Conservation (phyloP, 1,284 basidiomycete genomes). For the Ceratorhiza oryzae-sativae region DNA sequence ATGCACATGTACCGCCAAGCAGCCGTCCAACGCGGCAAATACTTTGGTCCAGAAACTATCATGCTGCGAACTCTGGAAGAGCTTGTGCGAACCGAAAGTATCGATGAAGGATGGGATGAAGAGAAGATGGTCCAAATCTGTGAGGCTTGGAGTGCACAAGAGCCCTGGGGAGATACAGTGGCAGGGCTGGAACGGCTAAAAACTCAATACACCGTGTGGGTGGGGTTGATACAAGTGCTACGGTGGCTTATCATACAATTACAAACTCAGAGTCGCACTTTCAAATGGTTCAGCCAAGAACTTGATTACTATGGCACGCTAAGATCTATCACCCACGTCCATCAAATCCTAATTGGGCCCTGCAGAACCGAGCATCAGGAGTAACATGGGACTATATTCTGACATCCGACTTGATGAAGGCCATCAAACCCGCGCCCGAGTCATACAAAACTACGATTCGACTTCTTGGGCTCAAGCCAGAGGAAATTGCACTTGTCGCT, state of each 20-base stretch:
- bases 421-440: conserved; percentile 49
- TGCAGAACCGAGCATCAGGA: conserved; percentile 46
- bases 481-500: conserved; percentile 49
- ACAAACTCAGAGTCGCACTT: conserved; percentile 42
- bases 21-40: conserved; percentile 34
- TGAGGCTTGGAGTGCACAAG: conserved; percentile 18
- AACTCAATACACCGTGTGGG: conserved; percentile 43
- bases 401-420: conserved; percentile 46
- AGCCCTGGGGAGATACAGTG: conserved; percentile 42
- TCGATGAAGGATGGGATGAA: conserved; percentile 32
- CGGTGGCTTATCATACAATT: not conserved
- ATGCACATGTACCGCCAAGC: conserved; percentile 35
- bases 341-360: too few relatives aligned
- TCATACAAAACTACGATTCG: conserved; percentile 48
- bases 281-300: conserved; percentile 44
- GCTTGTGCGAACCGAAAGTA: conserved; percentile 33
- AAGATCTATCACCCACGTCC: too few relatives aligned
- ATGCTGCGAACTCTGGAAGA: conserved; percentile 39
- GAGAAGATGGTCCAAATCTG: conserved; percentile 9
- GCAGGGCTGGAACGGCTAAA: conserved; percentile 41
- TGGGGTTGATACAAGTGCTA: not conserved
- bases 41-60: conserved; percentile 39
- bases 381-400: conserved; percentile 47
- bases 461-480: conserved; percentile 43
- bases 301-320: conserved; percentile 45